Conservation (phyloP, 441 rosid genomes). For the Erodium trifolium region DNA sequence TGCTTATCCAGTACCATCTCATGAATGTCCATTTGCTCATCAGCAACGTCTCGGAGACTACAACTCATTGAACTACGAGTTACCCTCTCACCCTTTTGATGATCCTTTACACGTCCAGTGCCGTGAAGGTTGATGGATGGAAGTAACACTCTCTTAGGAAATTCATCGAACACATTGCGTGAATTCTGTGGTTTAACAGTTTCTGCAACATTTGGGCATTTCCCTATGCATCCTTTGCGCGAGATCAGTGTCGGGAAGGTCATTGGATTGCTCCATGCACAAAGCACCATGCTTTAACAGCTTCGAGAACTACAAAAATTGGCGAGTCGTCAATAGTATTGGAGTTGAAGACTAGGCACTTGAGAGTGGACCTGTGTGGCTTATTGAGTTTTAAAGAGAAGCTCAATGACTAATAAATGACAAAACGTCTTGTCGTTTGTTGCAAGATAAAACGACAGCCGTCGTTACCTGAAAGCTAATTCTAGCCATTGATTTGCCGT, state of each 20-base stretch:
- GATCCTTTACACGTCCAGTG: slow-evolving; percentile 8
- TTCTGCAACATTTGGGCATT: slow-evolving; percentile 4
- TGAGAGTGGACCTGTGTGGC: not conserved
- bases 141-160: slow-evolving; percentile 14
- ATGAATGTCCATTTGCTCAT: not conserved
- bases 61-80: not conserved
- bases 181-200: not conserved
- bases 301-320: not conserved
- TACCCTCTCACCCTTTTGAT: not conserved
- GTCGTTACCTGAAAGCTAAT: not conserved
- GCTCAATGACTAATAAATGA: not conserved
- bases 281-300: not conserved
- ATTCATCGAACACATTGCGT: slow-evolving; percentile 18
- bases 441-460: not conserved
- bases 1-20: slow-evolving; percentile 13
- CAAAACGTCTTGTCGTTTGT: not conserved
- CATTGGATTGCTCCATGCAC: not conserved
- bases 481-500: not conserved
- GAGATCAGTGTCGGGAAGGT: not conserved
- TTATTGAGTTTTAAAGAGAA: not conserved
- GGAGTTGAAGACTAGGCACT: not conserved
- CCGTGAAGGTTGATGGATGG: not conserved
- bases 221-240: not conserved
- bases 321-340: not conserved
- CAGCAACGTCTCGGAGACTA: not conserved